Percentiles rank a stretch among this genome's conserved stretches.
Evolutionary conservation across 1,284 basidiomycete genomes (phyloP).

Genomic region (Macrocystidia cucumis): DNA sequence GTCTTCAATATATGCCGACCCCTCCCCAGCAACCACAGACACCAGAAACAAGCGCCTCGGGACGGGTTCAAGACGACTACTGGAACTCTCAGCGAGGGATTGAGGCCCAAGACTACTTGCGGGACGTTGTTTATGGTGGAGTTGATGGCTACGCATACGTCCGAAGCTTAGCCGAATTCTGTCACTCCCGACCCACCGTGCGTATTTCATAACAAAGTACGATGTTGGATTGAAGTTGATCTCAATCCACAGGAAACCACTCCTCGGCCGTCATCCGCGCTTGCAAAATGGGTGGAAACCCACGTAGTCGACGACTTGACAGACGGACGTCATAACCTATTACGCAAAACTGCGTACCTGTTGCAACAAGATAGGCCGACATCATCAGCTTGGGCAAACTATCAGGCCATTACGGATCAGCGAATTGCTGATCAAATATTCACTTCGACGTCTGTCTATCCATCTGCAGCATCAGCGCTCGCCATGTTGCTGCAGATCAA

Average conservation of each 20-base stretch:
- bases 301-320: conserved; percentile 58
- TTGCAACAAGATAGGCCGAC: conserved; percentile 14
- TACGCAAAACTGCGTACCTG: conserved; percentile 27
- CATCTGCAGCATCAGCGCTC: conserved; percentile 31
- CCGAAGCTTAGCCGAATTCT: conserved; percentile 66
- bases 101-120: conserved; percentile 55
- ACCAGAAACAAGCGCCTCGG: conserved; percentile 6
- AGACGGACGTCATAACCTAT: conserved; percentile 38
- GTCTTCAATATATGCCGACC: conserved; percentile 22
- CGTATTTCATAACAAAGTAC: conserved; percentile 11
- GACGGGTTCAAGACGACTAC: conserved; percentile 23
- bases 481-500: conserved; percentile 33
- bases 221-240: background rate
- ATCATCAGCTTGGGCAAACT: conserved; percentile 2
- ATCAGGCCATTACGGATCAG: background rate
- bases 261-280: no score
- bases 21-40: conserved; percentile 7
- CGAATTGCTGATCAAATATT: conserved; percentile 30
- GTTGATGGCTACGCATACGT: conserved; percentile 66
- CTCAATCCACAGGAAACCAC: no score
- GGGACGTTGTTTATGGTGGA: conserved; percentile 70
- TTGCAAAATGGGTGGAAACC: conserved; percentile 50
- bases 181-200: conserved; percentile 20
- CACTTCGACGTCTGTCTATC: conserved; percentile 35
- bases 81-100: conserved; percentile 39